phyloP scores from a whole-genome alignment of 1,284 basidiomycete genomes.

The Malassezia sp. region DNA sequence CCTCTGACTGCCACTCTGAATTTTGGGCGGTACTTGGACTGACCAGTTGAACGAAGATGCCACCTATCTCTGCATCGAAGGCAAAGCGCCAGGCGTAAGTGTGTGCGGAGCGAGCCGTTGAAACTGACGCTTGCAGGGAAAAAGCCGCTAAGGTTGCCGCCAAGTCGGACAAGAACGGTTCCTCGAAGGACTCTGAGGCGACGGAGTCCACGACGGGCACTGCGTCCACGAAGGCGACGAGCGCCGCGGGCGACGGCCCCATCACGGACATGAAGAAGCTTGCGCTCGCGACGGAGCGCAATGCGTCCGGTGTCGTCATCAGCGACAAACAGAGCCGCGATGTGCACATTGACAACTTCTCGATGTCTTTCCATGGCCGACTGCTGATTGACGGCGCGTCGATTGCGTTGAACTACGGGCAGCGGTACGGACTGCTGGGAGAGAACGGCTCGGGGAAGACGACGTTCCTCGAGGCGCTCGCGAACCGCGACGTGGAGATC shows the following conservation, averaged over 20 bases:
- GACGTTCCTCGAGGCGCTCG: conserved; percentile 47
- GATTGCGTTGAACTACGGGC: conserved; percentile 88
- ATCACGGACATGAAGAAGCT: conserved; percentile 46
- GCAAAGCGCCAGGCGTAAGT: conserved; percentile 47
- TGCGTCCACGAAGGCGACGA: conserved; percentile 17
- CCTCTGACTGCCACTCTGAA: no score
- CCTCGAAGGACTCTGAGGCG: conserved; percentile 28
- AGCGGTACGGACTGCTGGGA: conserved; percentile 83
- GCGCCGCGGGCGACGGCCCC: conserved; percentile 10
- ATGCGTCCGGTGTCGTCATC: conserved; percentile 64
- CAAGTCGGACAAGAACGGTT: conserved; percentile 33
- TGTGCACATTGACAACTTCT: conserved; percentile 93
- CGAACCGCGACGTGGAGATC: conserved; percentile 66
- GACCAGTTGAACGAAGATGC: conserved; percentile 24
- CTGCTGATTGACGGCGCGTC: conserved; percentile 80
- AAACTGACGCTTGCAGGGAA: conserved; percentile 22
- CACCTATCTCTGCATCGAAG: conserved; percentile 46
- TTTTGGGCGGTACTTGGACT: no score
- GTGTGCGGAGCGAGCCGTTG: background rate
- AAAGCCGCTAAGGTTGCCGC: conserved; percentile 44
- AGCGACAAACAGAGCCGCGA: conserved; percentile 86
- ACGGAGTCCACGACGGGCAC: conserved; percentile 26
- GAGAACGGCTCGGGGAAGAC: conserved; percentile 98
- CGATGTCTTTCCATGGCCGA: conserved; percentile 92
- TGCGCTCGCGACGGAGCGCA: conserved; percentile 41